Evolutionary conservation across 2,329 filamentous ascomycete genomes (phyloP).

Genomic region (Trichophaea hybrida): DNA sequence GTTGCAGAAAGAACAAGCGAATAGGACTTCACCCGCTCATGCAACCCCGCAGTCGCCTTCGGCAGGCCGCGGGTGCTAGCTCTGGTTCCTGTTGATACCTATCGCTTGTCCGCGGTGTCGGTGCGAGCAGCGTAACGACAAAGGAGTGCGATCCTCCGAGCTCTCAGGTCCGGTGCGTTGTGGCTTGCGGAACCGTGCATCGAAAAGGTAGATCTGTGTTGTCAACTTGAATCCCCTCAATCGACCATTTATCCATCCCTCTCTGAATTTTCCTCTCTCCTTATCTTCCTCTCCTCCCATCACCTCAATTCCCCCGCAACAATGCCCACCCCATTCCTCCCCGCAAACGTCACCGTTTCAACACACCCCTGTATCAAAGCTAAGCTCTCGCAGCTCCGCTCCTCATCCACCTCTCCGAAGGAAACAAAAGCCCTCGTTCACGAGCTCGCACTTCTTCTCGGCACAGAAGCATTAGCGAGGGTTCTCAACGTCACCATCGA

Average conservation of each 20-base stretch:
- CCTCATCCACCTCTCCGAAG: slow-evolving; percentile 50
- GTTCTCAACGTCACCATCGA: slow-evolving; percentile 43
- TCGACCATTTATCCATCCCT: not conserved
- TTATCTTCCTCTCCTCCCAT: not conserved
- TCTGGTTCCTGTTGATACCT: too few species aligned
- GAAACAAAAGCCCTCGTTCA: slow-evolving; percentile 73
- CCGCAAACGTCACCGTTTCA: slow-evolving; percentile 52
- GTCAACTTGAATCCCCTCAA: too few species aligned
- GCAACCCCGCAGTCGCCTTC: too few species aligned
- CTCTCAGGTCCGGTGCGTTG: too few species aligned
- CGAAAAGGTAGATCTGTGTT: too few species aligned
- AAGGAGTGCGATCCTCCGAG: too few species aligned
- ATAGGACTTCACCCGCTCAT: too few species aligned
- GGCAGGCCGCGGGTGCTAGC: too few species aligned
- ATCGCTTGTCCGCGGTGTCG: too few species aligned
- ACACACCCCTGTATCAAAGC: slow-evolving; percentile 70
- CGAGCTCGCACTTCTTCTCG: slow-evolving; percentile 72
- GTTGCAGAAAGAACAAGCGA: too few species aligned
- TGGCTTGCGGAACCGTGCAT: too few species aligned
- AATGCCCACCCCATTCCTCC: slow-evolving; percentile 32
- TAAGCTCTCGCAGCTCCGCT: slow-evolving; percentile 82
- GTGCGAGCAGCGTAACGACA: too few species aligned
- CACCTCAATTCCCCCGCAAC: not conserved
- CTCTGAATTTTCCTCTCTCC: not conserved
- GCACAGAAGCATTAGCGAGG: slow-evolving; percentile 60